A percentile compares a stretch with the other conserved stretches of the same genome.
Conservation (phyloP, 2,329 filamentous ascomycete genomes). For the Ophiostoma quercus region DNA sequence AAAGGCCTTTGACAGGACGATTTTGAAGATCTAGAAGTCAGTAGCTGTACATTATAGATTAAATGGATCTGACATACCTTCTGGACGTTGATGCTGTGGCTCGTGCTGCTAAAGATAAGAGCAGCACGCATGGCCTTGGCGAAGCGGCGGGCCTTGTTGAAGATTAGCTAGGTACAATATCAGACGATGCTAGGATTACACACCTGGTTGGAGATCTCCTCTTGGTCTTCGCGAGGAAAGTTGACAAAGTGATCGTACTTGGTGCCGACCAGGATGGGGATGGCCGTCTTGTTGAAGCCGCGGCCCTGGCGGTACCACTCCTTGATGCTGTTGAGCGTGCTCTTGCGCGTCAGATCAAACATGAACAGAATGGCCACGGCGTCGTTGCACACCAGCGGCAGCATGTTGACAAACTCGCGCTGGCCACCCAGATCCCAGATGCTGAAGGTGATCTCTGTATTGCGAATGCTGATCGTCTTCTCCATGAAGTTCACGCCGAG, state of each 20-base stretch:
- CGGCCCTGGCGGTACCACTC: constrained; percentile 98
- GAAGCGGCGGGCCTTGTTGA: constrained; percentile 85
- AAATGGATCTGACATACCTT: constrained; percentile 64
- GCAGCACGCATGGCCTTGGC: constrained; percentile 97
- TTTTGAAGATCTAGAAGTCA: constrained; percentile 84
- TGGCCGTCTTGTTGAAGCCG: constrained; percentile 99
- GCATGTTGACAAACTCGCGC: constrained; percentile 99
- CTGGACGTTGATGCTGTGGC: constrained; percentile 98
- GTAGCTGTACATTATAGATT: too few species aligned
- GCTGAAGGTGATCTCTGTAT: constrained; percentile 98
- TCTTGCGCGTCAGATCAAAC: constrained; percentile 98
- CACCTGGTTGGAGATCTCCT: constrained; percentile 96
- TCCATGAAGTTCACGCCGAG: constrained; percentile 99
- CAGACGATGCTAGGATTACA: constrained; percentile 19
- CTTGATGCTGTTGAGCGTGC: constrained; percentile 97
- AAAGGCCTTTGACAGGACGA: constrained; percentile 96
- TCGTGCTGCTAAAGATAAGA: constrained; percentile 97
- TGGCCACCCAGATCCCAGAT: constrained; percentile 99
- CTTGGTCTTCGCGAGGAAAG: constrained; percentile 93
- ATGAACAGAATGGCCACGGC: constrained; percentile 98
- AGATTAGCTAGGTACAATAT: constrained; percentile 3
- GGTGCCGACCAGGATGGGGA: constrained; percentile 92
- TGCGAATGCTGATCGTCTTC: constrained; percentile 98
- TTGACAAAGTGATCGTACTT: constrained; percentile 99
- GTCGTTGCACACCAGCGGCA: constrained; percentile 98